phyloP scores from a whole-genome alignment of 805 yeast genomes.

The Ogataea degrootiae region DNA sequence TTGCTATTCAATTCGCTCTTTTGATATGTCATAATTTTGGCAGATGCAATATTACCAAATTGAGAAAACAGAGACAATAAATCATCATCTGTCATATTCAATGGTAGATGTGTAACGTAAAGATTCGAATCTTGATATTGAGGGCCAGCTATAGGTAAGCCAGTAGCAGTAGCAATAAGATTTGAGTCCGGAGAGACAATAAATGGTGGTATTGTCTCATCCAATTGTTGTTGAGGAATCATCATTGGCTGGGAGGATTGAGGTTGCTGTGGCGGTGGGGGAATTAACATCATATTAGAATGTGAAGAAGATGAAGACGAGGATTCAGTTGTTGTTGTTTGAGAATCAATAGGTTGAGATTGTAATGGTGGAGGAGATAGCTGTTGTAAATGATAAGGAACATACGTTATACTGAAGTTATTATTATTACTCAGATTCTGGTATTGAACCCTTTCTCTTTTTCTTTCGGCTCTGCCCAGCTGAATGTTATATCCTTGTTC shows the following conservation, averaged over 20 bases:
- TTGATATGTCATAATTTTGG: slow-evolving; percentile 50
- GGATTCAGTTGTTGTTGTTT: neutral
- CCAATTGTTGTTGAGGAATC: neutral
- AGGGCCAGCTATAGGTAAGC: slow-evolving; percentile 41
- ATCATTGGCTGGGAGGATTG: neutral
- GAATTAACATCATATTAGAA: too few species aligned
- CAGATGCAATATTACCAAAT: slow-evolving; percentile 51
- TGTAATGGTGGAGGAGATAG: neutral
- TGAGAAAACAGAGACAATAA: slow-evolving; percentile 36
- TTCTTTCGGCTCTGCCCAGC: slow-evolving; percentile 45
- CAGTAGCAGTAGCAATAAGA: slow-evolving; percentile 24
- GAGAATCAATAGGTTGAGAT: neutral
- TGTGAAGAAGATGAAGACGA: neutral
- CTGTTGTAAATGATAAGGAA: neutral
- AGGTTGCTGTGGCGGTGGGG: neutral
- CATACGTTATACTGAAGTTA: slow-evolving; percentile 8
- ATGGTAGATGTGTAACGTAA: slow-evolving; percentile 62
- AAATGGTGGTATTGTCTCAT: slow-evolving; percentile 18
- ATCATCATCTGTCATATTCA: slow-evolving; percentile 50
- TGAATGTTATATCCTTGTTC: slow-evolving; percentile 22
- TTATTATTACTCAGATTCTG: slow-evolving; percentile 18
- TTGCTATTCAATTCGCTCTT: slow-evolving; percentile 20
- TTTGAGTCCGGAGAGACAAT: slow-evolving; percentile 27
- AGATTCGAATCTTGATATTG: slow-evolving; percentile 65
- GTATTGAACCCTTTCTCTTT: slow-evolving; percentile 24